Evolutionary conservation across 192 early-diverging fungal genomes (phyloP), one percentile per base, ranked within the genome.

Genomic region (Physocladia obscura): DNA sequence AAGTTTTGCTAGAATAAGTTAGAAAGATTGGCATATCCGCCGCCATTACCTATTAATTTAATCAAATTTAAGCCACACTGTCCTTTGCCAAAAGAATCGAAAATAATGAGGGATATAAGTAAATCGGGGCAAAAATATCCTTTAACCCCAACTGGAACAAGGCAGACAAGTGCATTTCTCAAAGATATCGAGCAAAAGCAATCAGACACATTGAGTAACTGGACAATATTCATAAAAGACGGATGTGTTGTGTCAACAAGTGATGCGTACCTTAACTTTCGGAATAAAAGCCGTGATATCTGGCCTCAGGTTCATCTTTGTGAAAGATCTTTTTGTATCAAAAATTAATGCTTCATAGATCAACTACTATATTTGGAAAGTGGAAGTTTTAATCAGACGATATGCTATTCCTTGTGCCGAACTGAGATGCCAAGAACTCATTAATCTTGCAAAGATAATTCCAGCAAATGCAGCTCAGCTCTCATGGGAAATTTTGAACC

Each of bases 381-480:
- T 52, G 24, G 65, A 68, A 30, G 29, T 15, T 38, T 5, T 68
- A 19, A 19, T 68, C 13, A 49, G 37, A 0, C 50, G 65, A 11
- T 68, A 57, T 29, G 65, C 65, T 1, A 60, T 72, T n/a, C 61
- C 70, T 5, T 72, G 70, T 0, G 70, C 60, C 0, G 70, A 72
- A 30, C 26, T 72, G 36, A 62, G 60, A 38, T 62, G 57, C 36
- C 4, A 21, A 21, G 48, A 52, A 38, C 35, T 72, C 19, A 48
- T 61, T 19, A 21, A 19, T 19, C 17, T 64, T 8, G 59, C 60
- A 22, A 6, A 11, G 11, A 19, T 19, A 29, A 61, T 72, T 56
- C 70, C 70, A 0, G 51, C 51, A 6, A 17, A n/a, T 22, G 26
- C 37, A 13, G 35, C 22, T 2, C 8, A 34, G n/a, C 5, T 72